Conservation (phyloP, 1,284 basidiomycete genomes). For the Microbotryomycetes sp. region DNA sequence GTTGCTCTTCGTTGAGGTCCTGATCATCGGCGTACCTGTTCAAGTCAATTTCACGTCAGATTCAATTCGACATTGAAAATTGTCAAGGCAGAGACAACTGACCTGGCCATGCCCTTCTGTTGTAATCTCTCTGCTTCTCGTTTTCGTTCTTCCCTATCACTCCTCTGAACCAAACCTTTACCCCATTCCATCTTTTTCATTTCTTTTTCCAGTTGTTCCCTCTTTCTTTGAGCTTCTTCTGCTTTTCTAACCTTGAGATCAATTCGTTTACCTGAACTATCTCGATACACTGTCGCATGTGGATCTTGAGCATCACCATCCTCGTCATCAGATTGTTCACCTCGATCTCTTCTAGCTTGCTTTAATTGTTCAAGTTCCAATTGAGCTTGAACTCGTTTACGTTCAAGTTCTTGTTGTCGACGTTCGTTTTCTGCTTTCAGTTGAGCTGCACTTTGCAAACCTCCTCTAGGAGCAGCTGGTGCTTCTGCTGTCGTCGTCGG, state of each 20-base stretch:
- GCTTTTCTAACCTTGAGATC: slow-evolving; percentile 76
- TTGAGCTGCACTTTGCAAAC: slow-evolving; percentile 60
- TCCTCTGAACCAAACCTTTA: slow-evolving; percentile 82
- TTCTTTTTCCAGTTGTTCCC: slow-evolving; percentile 73
- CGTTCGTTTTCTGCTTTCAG: slow-evolving; percentile 41
- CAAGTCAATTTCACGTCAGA: background rate
- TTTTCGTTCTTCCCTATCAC: slow-evolving; percentile 61
- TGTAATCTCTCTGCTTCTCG: slow-evolving; percentile 62
- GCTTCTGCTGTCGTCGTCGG: slow-evolving; percentile 42
- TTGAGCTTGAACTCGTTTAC: slow-evolving; percentile 44
- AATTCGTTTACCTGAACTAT: slow-evolving; percentile 77
- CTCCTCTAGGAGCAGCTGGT: slow-evolving; percentile 53
- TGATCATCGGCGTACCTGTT: slow-evolving; percentile 66
- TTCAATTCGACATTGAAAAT: too few relatives aligned
- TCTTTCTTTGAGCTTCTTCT: slow-evolving; percentile 68
- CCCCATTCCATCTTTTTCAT: slow-evolving; percentile 93
- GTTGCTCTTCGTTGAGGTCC: slow-evolving; percentile 75
- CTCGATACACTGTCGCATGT: slow-evolving; percentile 91
- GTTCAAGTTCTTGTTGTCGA: slow-evolving; percentile 47
- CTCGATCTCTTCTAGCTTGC: slow-evolving; percentile 35
- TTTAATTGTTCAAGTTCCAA: slow-evolving; percentile 39
- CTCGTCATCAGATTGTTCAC: slow-evolving; percentile 41
- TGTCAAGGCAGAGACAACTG: slow-evolving; percentile 22
- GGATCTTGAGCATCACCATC: slow-evolving; percentile 52
- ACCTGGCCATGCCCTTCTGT: slow-evolving; percentile 62